Conservation (phyloP, 805 yeast species). For the Zygoascus tannicola region DNA sequence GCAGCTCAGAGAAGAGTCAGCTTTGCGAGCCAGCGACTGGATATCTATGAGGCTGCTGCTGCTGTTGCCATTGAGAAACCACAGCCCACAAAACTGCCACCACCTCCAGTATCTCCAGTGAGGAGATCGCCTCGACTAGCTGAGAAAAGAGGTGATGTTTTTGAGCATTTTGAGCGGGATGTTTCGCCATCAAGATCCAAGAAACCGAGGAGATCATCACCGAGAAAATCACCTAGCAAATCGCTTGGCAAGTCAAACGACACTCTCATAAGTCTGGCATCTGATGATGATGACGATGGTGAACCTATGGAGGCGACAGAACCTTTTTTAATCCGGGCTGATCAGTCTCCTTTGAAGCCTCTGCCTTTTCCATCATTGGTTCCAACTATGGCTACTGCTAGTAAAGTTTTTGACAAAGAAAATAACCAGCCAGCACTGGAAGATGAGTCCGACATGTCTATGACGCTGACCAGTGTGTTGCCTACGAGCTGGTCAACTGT, state of each 20-base stretch:
- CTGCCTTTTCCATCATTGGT: not conserved
- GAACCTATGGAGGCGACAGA: slow-evolving; percentile 4
- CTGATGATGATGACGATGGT: not conserved
- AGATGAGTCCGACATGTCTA: not conserved
- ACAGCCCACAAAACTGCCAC: not conserved
- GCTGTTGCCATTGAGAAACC: not conserved
- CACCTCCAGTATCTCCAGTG: not conserved
- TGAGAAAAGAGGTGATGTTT: not conserved
- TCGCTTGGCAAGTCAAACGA: not conserved
- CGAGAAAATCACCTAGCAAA: not conserved
- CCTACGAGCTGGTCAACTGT: too few species aligned
- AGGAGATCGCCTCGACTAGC: not conserved
- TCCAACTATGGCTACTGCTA: not conserved
- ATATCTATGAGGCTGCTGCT: not conserved
- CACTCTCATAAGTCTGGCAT: slow-evolving; percentile 6
- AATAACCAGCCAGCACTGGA: not conserved
- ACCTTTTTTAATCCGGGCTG: slow-evolving; percentile 1
- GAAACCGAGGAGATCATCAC: not conserved
- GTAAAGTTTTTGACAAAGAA: not conserved
- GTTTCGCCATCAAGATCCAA: not conserved
- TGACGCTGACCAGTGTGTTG: not conserved
- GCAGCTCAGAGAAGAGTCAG: slow-evolving; percentile 49
- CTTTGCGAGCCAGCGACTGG: slow-evolving; percentile 51
- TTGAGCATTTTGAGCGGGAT: not conserved
- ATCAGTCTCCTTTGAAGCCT: slow-evolving; percentile 1